Evolutionary conservation across 768 basidiomycete species (phyloP).

Genomic region (Mycena rebaudengoi): DNA sequence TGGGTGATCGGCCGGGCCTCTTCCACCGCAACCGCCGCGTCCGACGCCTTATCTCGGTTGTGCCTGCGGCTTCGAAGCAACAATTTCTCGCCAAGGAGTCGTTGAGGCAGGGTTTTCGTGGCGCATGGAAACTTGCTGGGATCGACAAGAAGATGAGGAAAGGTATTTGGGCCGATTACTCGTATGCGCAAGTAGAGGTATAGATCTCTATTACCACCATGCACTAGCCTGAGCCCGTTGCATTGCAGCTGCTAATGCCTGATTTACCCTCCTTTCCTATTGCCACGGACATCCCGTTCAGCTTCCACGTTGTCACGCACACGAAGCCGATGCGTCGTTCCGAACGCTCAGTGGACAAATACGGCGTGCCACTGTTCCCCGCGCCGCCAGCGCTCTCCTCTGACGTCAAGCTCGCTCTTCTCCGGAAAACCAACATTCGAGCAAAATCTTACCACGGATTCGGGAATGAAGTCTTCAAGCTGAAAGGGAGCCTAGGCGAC

Average conservation of each 20-base stretch:
- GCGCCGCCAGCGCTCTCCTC: not conserved
- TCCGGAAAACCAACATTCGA: no score
- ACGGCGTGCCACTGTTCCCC: slow-evolving; percentile 3
- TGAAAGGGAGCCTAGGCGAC: not conserved
- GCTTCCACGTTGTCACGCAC: not conserved
- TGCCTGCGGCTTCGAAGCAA: no score
- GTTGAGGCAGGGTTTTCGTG: no score
- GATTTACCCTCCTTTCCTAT: not conserved
- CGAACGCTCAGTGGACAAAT: not conserved
- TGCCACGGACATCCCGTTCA: not conserved
- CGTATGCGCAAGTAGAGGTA: not conserved
- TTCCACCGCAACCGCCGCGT: no score
- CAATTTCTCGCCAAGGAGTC: no score
- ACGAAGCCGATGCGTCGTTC: not conserved
- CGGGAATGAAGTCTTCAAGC: not conserved
- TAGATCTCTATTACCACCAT: not conserved
- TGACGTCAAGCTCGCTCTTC: not conserved
- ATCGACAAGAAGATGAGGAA: not conserved
- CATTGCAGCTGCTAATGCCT: not conserved
- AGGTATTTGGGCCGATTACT: slow-evolving; percentile 1
- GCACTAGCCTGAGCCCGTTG: not conserved
- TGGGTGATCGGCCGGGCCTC: no score
- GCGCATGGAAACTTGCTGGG: no score
- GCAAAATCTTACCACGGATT: no score
- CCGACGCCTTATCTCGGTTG: no score